Percentiles rank a stretch among this genome's conserved stretches.
These are phyloP conservation scores for Blastobotrys serpentis DNA, from an alignment of 1,139 yeast species.

Conservation along the genomic window DNA sequence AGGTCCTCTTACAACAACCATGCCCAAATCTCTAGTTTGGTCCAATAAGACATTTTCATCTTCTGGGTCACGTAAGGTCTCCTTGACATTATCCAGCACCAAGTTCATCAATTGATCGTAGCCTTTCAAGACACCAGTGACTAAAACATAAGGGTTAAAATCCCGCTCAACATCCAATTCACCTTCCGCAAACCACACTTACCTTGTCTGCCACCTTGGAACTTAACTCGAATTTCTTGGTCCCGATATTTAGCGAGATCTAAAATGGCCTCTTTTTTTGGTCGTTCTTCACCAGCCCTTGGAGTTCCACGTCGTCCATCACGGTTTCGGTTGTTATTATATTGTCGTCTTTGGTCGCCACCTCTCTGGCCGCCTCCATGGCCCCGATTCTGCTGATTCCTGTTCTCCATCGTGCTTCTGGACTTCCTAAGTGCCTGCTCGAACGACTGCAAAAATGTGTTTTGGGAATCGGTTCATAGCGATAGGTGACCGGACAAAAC, in stretches of 20 bases:
- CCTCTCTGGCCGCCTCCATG: slow-evolving; percentile 8
- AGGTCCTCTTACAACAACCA: slow-evolving; percentile 87
- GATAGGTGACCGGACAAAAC: background rate
- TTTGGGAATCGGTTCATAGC: background rate
- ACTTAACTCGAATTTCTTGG: slow-evolving; percentile 69
- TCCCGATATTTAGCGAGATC: slow-evolving; percentile 79
- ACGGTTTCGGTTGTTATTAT: slow-evolving; percentile 11
- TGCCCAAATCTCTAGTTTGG: slow-evolving; percentile 62
- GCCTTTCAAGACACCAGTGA: slow-evolving; percentile 79
- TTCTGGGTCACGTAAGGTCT: slow-evolving; percentile 54
- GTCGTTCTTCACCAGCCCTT: slow-evolving; percentile 56
- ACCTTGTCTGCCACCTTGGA: slow-evolving; percentile 76
- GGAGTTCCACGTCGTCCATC: slow-evolving; percentile 25
- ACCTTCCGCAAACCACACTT: slow-evolving; percentile 11
- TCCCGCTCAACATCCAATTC: no score
- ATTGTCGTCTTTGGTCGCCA: slow-evolving; percentile 4
- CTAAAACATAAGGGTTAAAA: slow-evolving; percentile 31
- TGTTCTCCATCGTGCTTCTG: slow-evolving; percentile 3
- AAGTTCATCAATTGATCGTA: slow-evolving; percentile 91
- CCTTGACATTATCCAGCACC: slow-evolving; percentile 82
- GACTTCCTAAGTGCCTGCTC: no score
- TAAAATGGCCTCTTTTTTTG: slow-evolving; percentile 85
- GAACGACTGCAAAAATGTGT: slow-evolving; percentile 3
- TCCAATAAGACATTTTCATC: slow-evolving; percentile 52
- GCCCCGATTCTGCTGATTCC: slow-evolving; percentile 9